Base-by-base conservation (phyloP, 257 asterid species). In the Ophiorrhiza pumila region DNA sequence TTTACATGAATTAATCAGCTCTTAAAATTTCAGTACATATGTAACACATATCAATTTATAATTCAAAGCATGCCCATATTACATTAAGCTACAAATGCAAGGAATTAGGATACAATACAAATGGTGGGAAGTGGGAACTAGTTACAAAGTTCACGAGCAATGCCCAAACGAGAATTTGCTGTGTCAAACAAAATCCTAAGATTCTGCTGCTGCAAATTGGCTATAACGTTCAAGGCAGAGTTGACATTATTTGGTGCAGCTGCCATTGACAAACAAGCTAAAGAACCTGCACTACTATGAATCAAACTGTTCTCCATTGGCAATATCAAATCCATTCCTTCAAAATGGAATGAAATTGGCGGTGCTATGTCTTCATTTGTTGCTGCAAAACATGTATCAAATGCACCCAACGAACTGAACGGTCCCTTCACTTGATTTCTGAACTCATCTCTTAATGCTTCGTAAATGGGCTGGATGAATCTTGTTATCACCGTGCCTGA, bases 401-500 rank as follows among this genome's bases (percentile, higher is more conserved):
- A 92, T 37, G 93, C 94, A 14, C 98, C 97, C 83, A 87, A 70
- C 0, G 96, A 78, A 57, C 84, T 89, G 60, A 87, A 84, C 14
- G 92, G 86, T 7, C 95, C 95, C 4, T 64, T 79, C 76, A 87
- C 73, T 42, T 86, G 96, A 6, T 81, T 86, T 62, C 86, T 87
- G 71, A 89, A 93, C 66, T 89, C 98, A 46, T 89, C 92, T 23
- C 92, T 83, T 17, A 82, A 76, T 1, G 89, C 89, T 1, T 35
- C 64, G 77, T 93, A 92, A 58, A 85, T 29, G 11, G 98, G 92
- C 35, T 81, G 83, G 45, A 87, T 69, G 27, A 89, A 90, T 59
- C 96, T 92, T 79, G 97, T 89, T 75, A 93, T 90, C n/a, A 93
- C 97, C 14, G 96, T 93, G 9, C 98, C 97, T 37, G 98, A 92